These are phyloP conservation scores for Tremella fuciformis DNA, from an alignment of 768 basidiomycete genomes.

Conservation along the genomic window DNA sequence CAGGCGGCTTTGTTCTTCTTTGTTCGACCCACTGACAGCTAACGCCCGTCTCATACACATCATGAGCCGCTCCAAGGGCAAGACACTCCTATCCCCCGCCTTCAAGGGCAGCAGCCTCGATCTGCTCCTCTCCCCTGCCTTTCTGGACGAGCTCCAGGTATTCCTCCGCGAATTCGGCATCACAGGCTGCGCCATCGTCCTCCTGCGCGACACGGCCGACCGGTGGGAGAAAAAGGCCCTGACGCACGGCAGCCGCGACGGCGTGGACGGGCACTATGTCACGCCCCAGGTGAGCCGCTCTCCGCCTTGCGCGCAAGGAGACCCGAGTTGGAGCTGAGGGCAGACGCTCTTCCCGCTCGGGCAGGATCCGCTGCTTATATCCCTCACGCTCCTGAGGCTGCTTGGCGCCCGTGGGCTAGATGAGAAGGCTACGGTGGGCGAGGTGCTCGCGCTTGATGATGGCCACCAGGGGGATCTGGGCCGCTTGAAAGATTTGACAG, in stretches of 20 bases:
- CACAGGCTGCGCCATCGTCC: background rate
- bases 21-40: too few species aligned
- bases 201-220: background rate
- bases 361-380: background rate
- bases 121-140: background rate
- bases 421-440: background rate
- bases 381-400: background rate
- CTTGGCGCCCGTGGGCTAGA: background rate
- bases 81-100: too few species aligned
- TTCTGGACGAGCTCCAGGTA: background rate
- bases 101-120: too few species aligned
- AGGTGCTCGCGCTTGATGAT: too few species aligned
- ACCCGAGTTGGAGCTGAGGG: background rate
- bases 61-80: too few species aligned
- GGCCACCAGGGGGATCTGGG: background rate
- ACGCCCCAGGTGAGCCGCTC: background rate
- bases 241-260: background rate
- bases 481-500: background rate
- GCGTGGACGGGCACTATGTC: background rate
- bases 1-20: too few species aligned
- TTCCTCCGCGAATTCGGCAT: background rate
- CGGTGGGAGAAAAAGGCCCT: background rate
- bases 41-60: too few species aligned
- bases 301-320: background rate
- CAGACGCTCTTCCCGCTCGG: background rate